phyloP scores from a whole-genome alignment of 192 early-diverging fungal genomes.

The Backusella mclennaniae region DNA sequence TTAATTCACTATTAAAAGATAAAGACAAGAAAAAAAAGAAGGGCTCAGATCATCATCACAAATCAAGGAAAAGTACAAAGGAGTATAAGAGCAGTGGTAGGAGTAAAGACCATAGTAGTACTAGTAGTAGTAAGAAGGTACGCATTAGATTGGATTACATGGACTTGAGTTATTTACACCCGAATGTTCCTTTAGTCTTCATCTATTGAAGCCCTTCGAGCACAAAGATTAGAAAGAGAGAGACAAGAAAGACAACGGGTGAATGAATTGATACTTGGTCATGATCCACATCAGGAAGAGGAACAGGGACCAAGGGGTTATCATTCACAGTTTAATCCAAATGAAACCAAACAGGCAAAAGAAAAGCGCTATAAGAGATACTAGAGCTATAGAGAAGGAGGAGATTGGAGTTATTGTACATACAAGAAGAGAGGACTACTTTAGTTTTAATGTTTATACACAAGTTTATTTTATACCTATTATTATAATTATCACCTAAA shows the following conservation, averaged over 20 bases:
- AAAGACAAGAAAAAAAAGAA: conserved; percentile 19
- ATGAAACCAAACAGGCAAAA: conserved; percentile 45
- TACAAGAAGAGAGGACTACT: neutral
- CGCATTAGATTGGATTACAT: neutral
- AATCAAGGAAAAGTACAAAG: neutral
- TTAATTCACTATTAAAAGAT: conserved; percentile 18
- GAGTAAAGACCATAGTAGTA: neutral
- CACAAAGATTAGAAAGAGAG: conserved; percentile 45
- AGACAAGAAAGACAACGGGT: conserved; percentile 32
- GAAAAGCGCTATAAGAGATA: conserved; percentile 17
- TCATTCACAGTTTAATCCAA: conserved; percentile 54
- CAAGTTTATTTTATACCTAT: too few species aligned
- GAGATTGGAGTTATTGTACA: neutral
- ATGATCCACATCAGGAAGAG: neutral
- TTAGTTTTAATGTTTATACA: neutral
- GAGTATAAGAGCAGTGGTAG: neutral
- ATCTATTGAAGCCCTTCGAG: conserved; percentile 43
- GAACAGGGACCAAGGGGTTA: conserved; percentile 29
- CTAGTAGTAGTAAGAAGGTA: neutral
- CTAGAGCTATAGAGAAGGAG: neutral
- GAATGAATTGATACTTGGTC: conserved; percentile 1
- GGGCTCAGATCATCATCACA: neutral
- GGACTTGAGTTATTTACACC: neutral
- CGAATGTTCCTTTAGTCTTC: neutral
- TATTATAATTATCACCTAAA: neutral